Evolutionary conservation across 2,329 filamentous ascomycete species (phyloP).

Genomic region (Alternaria viburni): DNA sequence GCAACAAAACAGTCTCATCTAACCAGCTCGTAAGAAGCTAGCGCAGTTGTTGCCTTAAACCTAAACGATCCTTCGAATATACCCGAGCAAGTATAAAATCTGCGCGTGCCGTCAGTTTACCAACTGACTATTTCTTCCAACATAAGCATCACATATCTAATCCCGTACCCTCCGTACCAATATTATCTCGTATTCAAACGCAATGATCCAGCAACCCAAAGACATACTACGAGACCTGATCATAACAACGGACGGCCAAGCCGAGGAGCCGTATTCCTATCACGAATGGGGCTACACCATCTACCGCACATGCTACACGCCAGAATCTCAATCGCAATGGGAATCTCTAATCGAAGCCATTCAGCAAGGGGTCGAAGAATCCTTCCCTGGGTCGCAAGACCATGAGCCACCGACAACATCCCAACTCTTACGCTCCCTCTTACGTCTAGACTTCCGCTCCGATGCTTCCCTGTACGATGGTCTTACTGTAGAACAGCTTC

Average conservation of each 20-base stretch:
- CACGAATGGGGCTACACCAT: neutral
- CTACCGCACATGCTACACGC: neutral
- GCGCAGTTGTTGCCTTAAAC: neutral
- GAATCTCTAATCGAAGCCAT: neutral
- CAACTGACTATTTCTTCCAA: neutral
- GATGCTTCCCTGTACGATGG: neutral
- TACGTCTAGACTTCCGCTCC: neutral
- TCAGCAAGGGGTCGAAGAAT: neutral
- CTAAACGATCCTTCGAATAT: neutral
- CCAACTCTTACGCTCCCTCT: neutral
- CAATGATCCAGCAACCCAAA: neutral
- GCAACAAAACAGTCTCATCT: no score
- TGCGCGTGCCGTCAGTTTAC: neutral
- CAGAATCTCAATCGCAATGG: neutral
- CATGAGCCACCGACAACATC: neutral
- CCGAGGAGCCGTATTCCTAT: neutral
- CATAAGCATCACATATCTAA: neutral
- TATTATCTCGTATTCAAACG: neutral
- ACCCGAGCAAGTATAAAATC: neutral
- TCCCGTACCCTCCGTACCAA: neutral
- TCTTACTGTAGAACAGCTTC: neutral
- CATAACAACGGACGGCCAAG: neutral
- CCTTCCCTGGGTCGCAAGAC: neutral
- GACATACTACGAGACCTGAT: neutral
- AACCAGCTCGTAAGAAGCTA: neutral